Evolutionary conservation across 441 rosid species (phyloP), one percentile per base, ranked within the genome.

Genomic region (Syzygium syzygioides): DNA sequence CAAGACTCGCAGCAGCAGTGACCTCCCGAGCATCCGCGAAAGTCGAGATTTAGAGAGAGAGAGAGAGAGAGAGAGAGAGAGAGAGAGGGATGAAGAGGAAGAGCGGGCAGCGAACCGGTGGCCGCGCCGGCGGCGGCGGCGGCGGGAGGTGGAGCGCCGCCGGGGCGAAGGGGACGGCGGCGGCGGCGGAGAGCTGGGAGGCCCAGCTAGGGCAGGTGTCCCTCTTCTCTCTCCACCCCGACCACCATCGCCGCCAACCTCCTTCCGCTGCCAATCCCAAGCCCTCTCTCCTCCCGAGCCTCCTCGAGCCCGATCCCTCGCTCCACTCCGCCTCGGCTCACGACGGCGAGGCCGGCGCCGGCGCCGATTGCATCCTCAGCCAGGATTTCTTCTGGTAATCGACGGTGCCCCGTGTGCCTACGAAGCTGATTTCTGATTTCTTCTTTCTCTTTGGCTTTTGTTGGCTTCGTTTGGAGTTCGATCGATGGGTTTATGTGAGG

Each of bases 381-480:
- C 88, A 87, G 80, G 88, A 87, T 0, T 87, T 87, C 88, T 87
- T 87, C 88, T 87, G 88, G 88, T 87, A 87, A 87, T 54, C 17
- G 19, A 17, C 71, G 55, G 34, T 48, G 3, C 0, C 30, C 52
- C 6, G 64, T 2, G 64, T 34, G 28, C 26, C 30, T 19, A 0
- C 6, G 34, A 23, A 6, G 64, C 62, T 53, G 30, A 55, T 85
- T 66, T 60, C 2, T 30, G 57, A 6, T 26, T 19, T 86, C 48
- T 41, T 52, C 48, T 41, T 52, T n/a, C 25, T 28, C 55, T 60
- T 28, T 41, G 54, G 45, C 45, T 32, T 32, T n/a, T 85, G 8
- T 3, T 28, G 59, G 87, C 13, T 55, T 85, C 50, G 1, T 0
- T 26, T 34, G 3, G 87, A 55, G 86, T 34, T 28, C 32, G 50